These are phyloP conservation scores for Daldinia grandis DNA, from an alignment of 495 filamentous ascomycete species.

Conservation along the genomic window DNA sequence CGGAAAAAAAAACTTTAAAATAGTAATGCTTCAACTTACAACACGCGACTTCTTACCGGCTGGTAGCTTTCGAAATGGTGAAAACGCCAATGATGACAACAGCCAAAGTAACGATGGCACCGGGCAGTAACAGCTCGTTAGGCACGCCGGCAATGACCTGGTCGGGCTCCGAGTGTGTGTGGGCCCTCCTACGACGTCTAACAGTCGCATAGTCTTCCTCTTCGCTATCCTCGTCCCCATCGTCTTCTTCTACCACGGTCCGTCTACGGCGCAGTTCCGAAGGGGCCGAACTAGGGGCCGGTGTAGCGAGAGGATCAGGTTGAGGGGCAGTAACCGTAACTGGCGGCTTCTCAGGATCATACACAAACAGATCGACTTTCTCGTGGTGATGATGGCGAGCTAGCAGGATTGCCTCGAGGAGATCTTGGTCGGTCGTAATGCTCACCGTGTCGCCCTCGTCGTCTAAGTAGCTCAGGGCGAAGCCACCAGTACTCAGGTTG, in stretches of 20 bases:
- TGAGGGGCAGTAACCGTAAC: slow-evolving; percentile 73
- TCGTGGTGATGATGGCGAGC: slow-evolving; percentile 78
- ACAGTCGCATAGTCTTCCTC: slow-evolving; percentile 63
- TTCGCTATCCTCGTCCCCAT: slow-evolving; percentile 66
- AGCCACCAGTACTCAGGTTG: slow-evolving; percentile 79
- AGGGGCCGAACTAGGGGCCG: slow-evolving; percentile 57
- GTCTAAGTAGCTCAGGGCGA: slow-evolving; percentile 94
- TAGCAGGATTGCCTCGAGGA: slow-evolving; percentile 87
- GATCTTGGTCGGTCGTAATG: slow-evolving; percentile 93
- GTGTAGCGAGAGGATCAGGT: slow-evolving; percentile 63
- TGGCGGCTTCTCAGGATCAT: slow-evolving; percentile 87
- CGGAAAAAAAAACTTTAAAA: slow-evolving; percentile 12
- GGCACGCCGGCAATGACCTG: slow-evolving; percentile 90
- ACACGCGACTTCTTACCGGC: slow-evolving; percentile 58
- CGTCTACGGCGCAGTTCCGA: slow-evolving; percentile 66
- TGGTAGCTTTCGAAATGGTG: slow-evolving; percentile 79
- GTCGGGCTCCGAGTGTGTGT: slow-evolving; percentile 58
- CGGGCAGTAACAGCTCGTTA: slow-evolving; percentile 92
- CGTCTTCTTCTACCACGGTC: slow-evolving; percentile 54
- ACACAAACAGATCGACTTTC: slow-evolving; percentile 97
- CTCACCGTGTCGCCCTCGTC: slow-evolving; percentile 98
- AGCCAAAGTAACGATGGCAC: slow-evolving; percentile 92
- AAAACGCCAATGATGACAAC: slow-evolving; percentile 95
- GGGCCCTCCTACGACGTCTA: slow-evolving; percentile 51
- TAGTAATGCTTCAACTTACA: slow-evolving; percentile 14